Evolutionary conservation across 345 rosid species (phyloP), one percentile per base, ranked within the genome.

Genomic region (Kandelia obovata): DNA sequence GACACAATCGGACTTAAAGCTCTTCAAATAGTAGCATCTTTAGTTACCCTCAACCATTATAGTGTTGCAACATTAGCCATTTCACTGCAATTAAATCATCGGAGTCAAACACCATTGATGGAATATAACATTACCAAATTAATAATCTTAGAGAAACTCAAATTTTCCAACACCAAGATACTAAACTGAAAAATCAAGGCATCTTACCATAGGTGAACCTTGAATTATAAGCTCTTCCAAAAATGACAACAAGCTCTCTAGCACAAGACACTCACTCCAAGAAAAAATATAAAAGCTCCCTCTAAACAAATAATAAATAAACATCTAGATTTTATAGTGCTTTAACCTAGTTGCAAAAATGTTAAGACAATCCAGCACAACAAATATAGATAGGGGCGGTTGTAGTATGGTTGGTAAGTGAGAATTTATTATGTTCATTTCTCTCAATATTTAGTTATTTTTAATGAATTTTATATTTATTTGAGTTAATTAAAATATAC

Each of bases 161-260:
- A 62, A 62, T 61, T 61, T 27, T 10, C 13, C 65, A 53, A 26
- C 20, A 51, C 19, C 28, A 49, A 16, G 2, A 66, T 26, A 31
- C 64, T 56, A 32, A 37, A 30, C 23, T 43, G 72, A 35, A 32
- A 73, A 37, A n/a, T 21, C 16, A 53, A 61, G 34, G 92, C 96
- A 47, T 28, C 79, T 84, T 68, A 92, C 99, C 98, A 67, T 92
- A 94, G 84, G 97, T 95, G 79, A 95, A 95, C 67, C 99, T 97
- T 27, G 96, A 87, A 83, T 95, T 97, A 80, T 95, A 95, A 52
- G 98, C 99, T 81, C 97, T 86, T 62, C 97, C 97, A 75, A 92
- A 92, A 28, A 98, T 95, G 75, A 95, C 91, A 43, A 92, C 98
- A 78, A 85, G 90, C 66, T 95, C 97, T 53, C 78, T 73, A 75